Percentiles rank a stretch among this genome's conserved stretches.
phyloP scores from a whole-genome alignment of 768 basidiomycete genomes.

The Sutorius australiensis region DNA sequence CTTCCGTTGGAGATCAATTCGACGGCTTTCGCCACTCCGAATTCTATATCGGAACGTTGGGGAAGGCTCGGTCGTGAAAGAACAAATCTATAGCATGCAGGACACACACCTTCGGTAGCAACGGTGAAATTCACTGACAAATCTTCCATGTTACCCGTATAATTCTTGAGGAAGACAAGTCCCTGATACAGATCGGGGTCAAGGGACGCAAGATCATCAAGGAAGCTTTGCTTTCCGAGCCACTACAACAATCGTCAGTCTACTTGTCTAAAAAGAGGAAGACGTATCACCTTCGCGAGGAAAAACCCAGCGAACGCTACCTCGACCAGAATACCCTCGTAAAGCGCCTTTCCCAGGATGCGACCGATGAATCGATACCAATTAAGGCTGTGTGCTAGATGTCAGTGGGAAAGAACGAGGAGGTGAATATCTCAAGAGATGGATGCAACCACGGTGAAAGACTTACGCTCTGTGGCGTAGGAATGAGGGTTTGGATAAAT shows the following conservation, averaged over 20 bases:
- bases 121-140: slow-evolving; percentile 88
- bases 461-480: slow-evolving; percentile 83
- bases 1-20: slow-evolving; percentile 82
- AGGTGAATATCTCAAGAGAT: neutral
- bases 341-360: slow-evolving; percentile 93
- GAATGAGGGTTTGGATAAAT: slow-evolving; percentile 92
- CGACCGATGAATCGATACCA: slow-evolving; percentile 95
- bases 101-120: slow-evolving; percentile 70
- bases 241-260: slow-evolving; percentile 47
- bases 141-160: slow-evolving; percentile 81
- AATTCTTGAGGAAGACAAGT: slow-evolving; percentile 89
- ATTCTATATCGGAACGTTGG: slow-evolving; percentile 46
- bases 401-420: neutral
- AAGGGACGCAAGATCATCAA: slow-evolving; percentile 89
- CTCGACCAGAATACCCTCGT: slow-evolving; percentile 93
- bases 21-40: slow-evolving; percentile 70
- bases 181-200: slow-evolving; percentile 93
- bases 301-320: slow-evolving; percentile 96
- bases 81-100: neutral
- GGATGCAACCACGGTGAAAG: neutral
- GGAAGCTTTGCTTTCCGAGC: slow-evolving; percentile 87
- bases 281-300: slow-evolving; percentile 63
- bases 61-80: neutral
- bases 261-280: neutral
- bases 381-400: slow-evolving; percentile 70